Conservation (phyloP, 805 yeast species). For the Cyberlindnera mississippiensis region DNA sequence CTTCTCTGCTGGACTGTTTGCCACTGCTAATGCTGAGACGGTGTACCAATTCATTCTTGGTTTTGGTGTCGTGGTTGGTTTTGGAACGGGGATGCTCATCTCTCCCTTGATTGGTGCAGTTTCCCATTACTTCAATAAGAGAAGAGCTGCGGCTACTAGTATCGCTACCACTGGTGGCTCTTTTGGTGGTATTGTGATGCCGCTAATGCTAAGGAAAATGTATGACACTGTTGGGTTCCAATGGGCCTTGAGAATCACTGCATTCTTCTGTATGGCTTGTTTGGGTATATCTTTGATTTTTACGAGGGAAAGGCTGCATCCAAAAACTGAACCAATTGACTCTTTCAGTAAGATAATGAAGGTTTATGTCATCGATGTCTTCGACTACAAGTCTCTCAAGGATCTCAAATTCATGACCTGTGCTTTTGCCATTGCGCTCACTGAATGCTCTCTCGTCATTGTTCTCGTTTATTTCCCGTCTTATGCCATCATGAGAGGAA, state of each 20-base stretch:
- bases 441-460: slow-evolving; percentile 44
- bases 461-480: slow-evolving; percentile 49
- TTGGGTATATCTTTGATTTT: slow-evolving; percentile 26
- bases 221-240: slow-evolving; percentile 43
- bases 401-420: slow-evolving; percentile 45
- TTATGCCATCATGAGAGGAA: slow-evolving; percentile 45
- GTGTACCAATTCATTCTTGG: slow-evolving; percentile 50
- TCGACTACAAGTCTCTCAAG: slow-evolving; percentile 36
- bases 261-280: slow-evolving; percentile 35
- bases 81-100: slow-evolving; percentile 44
- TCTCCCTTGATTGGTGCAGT: slow-evolving; percentile 41
- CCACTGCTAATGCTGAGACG: slow-evolving; percentile 40
- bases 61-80: slow-evolving; percentile 44
- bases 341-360: slow-evolving; percentile 12
- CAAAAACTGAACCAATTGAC: slow-evolving; percentile 13
- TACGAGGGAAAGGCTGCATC: slow-evolving; percentile 32
- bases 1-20: slow-evolving; percentile 37
- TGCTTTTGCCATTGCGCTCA: slow-evolving; percentile 39
- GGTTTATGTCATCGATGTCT: slow-evolving; percentile 20
- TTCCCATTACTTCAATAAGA: slow-evolving; percentile 41
- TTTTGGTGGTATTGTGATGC: slow-evolving; percentile 47
- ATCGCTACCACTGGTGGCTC: slow-evolving; percentile 48
- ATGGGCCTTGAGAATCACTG: slow-evolving; percentile 50
- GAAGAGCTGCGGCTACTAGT: slow-evolving; percentile 43
- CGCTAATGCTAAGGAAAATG: slow-evolving; percentile 41